These are phyloP conservation scores for Exutisphaerella laricina DNA, from an alignment of 2,329 filamentous ascomycete species.

Conservation along the genomic window DNA sequence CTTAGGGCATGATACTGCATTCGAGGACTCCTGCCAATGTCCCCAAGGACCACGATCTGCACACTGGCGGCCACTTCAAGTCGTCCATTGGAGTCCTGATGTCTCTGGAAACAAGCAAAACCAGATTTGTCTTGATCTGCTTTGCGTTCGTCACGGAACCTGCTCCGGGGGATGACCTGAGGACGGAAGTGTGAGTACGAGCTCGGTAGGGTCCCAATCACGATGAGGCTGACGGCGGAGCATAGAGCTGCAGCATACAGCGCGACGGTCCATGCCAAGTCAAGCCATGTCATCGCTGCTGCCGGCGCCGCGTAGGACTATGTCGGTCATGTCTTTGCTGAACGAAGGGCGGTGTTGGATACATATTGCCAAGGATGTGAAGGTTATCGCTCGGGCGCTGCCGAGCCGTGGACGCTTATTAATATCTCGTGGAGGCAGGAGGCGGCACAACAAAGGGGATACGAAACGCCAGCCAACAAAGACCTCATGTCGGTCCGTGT, in stretches of 20 bases:
- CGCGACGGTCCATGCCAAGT: constrained; percentile 31
- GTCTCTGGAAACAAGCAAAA: constrained; percentile 27
- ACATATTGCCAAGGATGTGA: too few relatives aligned
- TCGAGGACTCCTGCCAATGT: constrained; percentile 90
- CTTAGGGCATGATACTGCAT: constrained; percentile 99
- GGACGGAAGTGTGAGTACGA: constrained; percentile 43
- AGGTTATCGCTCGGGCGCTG: too few relatives aligned
- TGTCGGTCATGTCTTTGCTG: too few relatives aligned
- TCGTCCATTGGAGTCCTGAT: constrained; percentile 23
- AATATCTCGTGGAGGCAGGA: too few relatives aligned
- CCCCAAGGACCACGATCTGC: constrained; percentile 86
- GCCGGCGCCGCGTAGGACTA: not conserved
- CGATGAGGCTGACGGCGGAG: constrained; percentile 42
- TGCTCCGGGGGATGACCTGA: constrained; percentile 21
- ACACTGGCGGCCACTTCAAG: constrained; percentile 48
- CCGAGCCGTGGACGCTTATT: too few relatives aligned
- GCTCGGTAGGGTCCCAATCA: constrained; percentile 50
- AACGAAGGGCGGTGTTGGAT: too few relatives aligned
- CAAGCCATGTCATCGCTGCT: constrained; percentile 25
- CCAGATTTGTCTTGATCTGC: constrained; percentile 26
- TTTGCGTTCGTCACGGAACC: constrained; percentile 27
- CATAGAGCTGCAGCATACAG: constrained; percentile 41
- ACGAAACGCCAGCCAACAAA: too few relatives aligned
- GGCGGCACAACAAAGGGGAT: too few relatives aligned
- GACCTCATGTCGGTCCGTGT: too few relatives aligned